Base-by-base conservation (phyloP, 2,329 filamentous ascomycete genomes). In the Sclerotinia trifoliorum region DNA sequence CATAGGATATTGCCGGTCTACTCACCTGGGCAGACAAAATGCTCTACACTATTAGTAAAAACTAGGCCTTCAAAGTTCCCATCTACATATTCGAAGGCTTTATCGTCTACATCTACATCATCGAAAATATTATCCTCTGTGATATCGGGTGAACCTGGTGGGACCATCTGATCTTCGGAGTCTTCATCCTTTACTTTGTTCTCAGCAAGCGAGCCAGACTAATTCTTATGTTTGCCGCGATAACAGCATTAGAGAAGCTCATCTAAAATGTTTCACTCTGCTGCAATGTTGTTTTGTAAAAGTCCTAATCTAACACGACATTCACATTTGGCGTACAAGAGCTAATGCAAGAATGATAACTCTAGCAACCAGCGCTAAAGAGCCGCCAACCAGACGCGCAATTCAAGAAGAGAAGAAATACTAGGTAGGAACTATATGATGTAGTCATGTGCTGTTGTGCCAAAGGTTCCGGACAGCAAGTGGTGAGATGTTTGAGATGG, bases 91-190 rank as follows among this genome's bases (percentile, higher is more conserved):
- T 75, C 75, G 35, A 63, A 54, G 32, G 69, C 74, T 49, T 75
- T 70, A 68, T 74, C 75, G n/a, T 71, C 69, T 3, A 60, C 70
- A 57, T 72, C 70, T n/a, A 74, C 71, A 66, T 75, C 75, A 51
- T 74, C 72, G 63, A 74, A 74, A 56, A 73, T 75, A 63, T 74
- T 71, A 29, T 72, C 71, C 24, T 72, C 63, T 19, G 56, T 62
- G 29, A 58, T 63, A 49, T 70, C 68, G 5, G 71, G 69, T 54
- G 69, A 24, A 51, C 71, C 69, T n/a, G 72, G 54, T n/a, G 67
- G 71, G 35, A 66, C 69, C 65, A 8, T 42, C 29, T 55, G 42
- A 57, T 71, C 65, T n/a, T 71, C 69, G 21, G 64, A 51, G 17
- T 74, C 70, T 57, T 75, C 72, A 15, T 70, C 65, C 48, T 68